A percentile compares a stretch with the other conserved stretches of the same genome.
Evolutionary conservation across 441 rosid genomes (phyloP).

Genomic region (Erysimum cheiri): DNA sequence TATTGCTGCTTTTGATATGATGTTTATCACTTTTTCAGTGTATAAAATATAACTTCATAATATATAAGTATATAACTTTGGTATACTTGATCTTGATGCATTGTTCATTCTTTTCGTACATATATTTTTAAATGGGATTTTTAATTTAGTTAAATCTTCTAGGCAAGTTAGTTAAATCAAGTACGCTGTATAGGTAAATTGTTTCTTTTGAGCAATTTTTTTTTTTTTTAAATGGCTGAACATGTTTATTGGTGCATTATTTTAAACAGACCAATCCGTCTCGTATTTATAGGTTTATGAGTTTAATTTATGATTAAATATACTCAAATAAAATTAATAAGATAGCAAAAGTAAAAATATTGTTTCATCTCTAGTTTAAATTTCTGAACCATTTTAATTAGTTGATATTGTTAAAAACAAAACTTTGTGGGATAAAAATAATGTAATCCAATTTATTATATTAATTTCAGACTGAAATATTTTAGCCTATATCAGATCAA

Average conservation of each 20-base stretch:
- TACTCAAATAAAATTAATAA: too few species aligned
- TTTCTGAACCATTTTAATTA: too few species aligned
- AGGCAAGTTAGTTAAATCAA: conserved; percentile 31
- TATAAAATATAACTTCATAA: conserved; percentile 26
- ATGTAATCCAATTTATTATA: too few species aligned
- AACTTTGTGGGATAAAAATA: too few species aligned
- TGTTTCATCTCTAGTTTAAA: too few species aligned
- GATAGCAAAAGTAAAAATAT: too few species aligned
- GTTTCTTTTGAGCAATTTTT: background rate
- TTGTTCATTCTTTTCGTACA: conserved; percentile 11
- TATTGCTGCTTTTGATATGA: conserved; percentile 41
- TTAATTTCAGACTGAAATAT: too few species aligned
- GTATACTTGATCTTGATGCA: conserved; percentile 25
- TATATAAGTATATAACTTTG: conserved; percentile 15
- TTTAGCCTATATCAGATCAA: too few species aligned
- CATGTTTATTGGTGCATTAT: background rate
- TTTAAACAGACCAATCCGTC: background rate
- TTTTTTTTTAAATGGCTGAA: background rate
- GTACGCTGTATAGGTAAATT: background rate
- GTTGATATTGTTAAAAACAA: too few species aligned
- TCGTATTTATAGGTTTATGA: background rate
- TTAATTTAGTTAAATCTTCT: conserved; percentile 9
- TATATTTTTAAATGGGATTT: background rate
- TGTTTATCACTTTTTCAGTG: conserved; percentile 43
- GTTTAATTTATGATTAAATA: too few species aligned